Evolutionary conservation across 1,284 basidiomycete species (phyloP).

Genomic region (Binderoboletus segoi): DNA sequence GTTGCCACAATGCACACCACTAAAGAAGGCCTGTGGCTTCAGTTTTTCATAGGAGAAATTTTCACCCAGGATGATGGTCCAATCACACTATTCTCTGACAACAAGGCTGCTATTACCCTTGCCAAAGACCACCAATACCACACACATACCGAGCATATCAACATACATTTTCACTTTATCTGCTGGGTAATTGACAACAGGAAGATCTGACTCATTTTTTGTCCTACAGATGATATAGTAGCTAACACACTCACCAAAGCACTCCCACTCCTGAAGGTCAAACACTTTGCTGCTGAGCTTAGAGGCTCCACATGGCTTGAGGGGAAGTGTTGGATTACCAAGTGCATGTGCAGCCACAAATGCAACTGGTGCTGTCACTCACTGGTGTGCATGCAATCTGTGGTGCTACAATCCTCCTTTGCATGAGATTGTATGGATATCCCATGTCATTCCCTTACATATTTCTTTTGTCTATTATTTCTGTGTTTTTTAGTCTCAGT

Average conservation of each 20-base stretch:
- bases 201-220: background rate
- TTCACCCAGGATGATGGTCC: background rate
- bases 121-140: slow-evolving; percentile 30
- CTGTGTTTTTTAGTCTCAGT: no score
- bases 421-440: no score
- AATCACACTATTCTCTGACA: slow-evolving; percentile 31
- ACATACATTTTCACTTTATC: slow-evolving; percentile 19
- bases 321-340: no score
- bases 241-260: background rate
- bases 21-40: slow-evolving; percentile 22
- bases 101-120: slow-evolving; percentile 34
- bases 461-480: no score
- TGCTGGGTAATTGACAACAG: background rate
- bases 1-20: slow-evolving; percentile 28
- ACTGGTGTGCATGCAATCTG: no score
- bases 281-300: background rate
- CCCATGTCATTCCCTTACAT: no score
- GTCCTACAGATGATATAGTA: background rate
- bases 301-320: no score
- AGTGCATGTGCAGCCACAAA: no score
- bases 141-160: slow-evolving; percentile 37
- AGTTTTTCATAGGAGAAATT: slow-evolving; percentile 10
- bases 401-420: no score
- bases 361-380: no score
- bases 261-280: background rate